Conservation (phyloP, 2,329 filamentous ascomycete species). For the Cercospora sesami region DNA sequence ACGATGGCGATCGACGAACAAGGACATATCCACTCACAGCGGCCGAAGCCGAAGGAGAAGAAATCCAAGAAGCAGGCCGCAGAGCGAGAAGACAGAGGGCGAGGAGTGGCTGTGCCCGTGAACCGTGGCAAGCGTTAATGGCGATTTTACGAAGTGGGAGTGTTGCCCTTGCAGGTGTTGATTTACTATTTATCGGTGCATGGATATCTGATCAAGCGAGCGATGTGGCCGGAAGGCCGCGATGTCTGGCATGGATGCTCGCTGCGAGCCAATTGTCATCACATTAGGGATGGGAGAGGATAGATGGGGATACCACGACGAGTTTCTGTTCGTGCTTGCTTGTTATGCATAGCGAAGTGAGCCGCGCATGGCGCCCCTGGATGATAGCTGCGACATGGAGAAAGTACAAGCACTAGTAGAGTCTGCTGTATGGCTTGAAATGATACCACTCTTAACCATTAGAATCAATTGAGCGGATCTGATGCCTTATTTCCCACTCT, state of each 20-base stretch:
- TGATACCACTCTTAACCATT: slow-evolving; percentile 2
- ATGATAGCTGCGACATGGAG: neutral
- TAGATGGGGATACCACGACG: slow-evolving; percentile 3
- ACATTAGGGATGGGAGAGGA: neutral
- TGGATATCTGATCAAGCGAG: neutral
- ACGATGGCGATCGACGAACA: slow-evolving; percentile 53
- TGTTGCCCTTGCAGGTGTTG: neutral
- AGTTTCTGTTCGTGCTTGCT: slow-evolving; percentile 3
- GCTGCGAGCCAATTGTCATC: neutral
- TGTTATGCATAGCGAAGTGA: slow-evolving; percentile 12
- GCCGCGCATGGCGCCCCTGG: neutral
- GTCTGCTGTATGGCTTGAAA: slow-evolving; percentile 8
- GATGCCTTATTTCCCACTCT: neutral
- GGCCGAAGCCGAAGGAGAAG: slow-evolving; percentile 40
- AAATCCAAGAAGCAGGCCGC: slow-evolving; percentile 36
- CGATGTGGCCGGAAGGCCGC: neutral
- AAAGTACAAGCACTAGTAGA: neutral
- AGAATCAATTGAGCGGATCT: neutral
- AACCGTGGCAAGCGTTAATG: slow-evolving; percentile 52
- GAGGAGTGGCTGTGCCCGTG: slow-evolving; percentile 41
- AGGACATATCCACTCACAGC: slow-evolving; percentile 36
- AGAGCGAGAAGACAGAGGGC: slow-evolving; percentile 31
- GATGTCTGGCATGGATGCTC: neutral
- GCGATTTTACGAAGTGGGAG: slow-evolving; percentile 33
- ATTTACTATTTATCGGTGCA: neutral